These are phyloP conservation scores for Taiozyma sp. DNA, from an alignment of 1,139 yeast genomes.

Conservation along the genomic window DNA sequence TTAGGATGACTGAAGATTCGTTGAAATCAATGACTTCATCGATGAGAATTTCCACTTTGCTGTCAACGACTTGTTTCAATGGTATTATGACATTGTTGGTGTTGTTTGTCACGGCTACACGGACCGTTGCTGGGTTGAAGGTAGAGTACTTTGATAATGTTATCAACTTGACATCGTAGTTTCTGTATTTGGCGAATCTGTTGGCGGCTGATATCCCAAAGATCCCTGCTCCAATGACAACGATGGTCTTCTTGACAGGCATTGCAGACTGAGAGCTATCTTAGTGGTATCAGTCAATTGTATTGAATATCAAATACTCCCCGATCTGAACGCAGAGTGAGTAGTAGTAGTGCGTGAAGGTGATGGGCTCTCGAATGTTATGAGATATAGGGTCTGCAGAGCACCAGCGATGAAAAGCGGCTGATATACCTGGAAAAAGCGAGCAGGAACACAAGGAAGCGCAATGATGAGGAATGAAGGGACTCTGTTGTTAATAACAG, in stretches of 20 bases:
- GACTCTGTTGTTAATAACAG: not conserved
- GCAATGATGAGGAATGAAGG: not conserved
- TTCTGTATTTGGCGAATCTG: conserved; percentile 1
- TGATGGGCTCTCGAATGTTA: not conserved
- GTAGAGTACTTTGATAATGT: conserved; percentile 3
- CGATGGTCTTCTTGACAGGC: conserved; percentile 1
- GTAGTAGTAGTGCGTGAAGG: not conserved
- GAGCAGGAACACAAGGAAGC: not conserved
- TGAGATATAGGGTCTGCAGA: not conserved
- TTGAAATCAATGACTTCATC: conserved; percentile 16
- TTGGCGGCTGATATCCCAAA: conserved; percentile 8
- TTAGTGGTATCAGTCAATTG: not conserved
- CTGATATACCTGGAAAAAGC: not conserved
- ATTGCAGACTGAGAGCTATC: not conserved
- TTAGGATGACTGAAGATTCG: conserved; percentile 10
- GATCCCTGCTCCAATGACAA: conserved; percentile 9
- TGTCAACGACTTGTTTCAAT: conserved; percentile 8
- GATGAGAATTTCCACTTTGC: conserved; percentile 10
- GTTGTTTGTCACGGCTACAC: conserved; percentile 6
- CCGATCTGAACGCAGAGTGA: not conserved
- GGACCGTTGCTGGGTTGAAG: conserved; percentile 2
- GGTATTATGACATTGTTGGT: conserved; percentile 2
- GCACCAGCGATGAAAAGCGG: not conserved
- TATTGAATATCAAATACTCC: not conserved
- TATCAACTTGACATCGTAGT: conserved; percentile 3